Base-by-base conservation (phyloP, 2,329 filamentous ascomycete genomes). In the Fusarium cyanostomum region DNA sequence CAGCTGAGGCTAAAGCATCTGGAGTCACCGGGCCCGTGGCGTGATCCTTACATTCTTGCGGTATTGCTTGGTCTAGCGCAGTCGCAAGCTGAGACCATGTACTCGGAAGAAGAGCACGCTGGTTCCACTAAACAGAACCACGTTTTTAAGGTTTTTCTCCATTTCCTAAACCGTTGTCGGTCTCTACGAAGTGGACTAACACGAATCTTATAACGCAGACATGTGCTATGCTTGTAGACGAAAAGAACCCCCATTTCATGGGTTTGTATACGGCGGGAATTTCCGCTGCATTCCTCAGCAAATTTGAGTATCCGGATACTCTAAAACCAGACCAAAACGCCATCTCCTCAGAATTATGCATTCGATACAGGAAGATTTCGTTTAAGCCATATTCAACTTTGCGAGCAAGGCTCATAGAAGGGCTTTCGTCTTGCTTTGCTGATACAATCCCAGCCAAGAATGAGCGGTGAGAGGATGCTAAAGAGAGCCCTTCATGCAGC, bases 11-110 rank as follows among this genome's bases (percentile, higher is more conserved):
- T 71, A 6, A 71, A 68, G 24, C 55, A 48, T 9, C 44, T 70
- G 2, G 56, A 68, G 28, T 68, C 69, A 1, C 13, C 41, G 7
- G 59, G 72, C 8, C 59, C 56, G 7, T 62, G 56, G 38, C 56
- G 57, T 4, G 69, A 71, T 33, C 69, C 69, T 1, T 71, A 71
- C 16, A 64, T 72, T 9, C 37, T 71, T 7, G 64, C 55, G 8
- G 68, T 71, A 1, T 56, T 71, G 7, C 6, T 72, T 5, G 69
- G 68, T 1, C 44, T 72, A 3, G 68, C 68, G 0, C 69, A 71
- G 28, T 63, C 62, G 2, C 69, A 72, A n/a, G 57, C 63, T 3
- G 59, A 71, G 24, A 50, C 26, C 15, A 34, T 35, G 7, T 13
- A 41, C 1, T 37, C 41, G 12, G 38, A 35, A 5, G 39, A 41